Evolutionary conservation across 139 green algal species (phyloP), one percentile per base, ranked within the genome.

Genomic region (Coelastrella sp.): DNA sequence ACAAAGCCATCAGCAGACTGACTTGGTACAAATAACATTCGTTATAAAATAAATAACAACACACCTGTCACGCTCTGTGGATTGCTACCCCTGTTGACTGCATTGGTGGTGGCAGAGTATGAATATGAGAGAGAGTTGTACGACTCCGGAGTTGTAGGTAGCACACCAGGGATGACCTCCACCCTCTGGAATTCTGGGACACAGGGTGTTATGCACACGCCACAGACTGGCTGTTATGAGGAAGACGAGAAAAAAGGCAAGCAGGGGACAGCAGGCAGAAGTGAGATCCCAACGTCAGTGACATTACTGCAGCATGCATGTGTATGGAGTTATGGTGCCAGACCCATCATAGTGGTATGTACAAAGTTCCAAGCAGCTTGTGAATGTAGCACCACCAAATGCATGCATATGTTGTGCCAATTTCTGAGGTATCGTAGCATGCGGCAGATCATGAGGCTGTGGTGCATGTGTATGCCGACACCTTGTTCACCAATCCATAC

Each of bases 151-250:
- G 67, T 76, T 19, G 67, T 76, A 37, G 67, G 67, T 38, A 76
- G 67, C 2, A 38, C 51, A 19, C 67, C 67, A 35, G 32, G 37
- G 51, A 27, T 27, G 5, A 76, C 35, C 37, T 76, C 37, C 11
- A 76, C 15, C 37, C 32, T 76, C 37, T 57, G 67, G 67, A 76
- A 76, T 21, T 57, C 37, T 3, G 67, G 37, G 67, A 32, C 35
- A 38, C 67, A 76, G 17, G 38, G 37, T 34, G 67, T 53, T 5
- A 34, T 19, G 67, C 67, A 76, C 0, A 76, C 67, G 11, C 67
- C 67, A 35, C 67, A 76, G 67, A 76, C 51, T 35, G 67, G 67
- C 67, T 76, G 67, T 59, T 9, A 15, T 59, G 48, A 59, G 48
- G 11, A 59, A 59, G 15, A 59, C 11, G 48, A 59, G 48, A 9